These are phyloP conservation scores for Aspergillus sp. DNA, from an alignment of 2,329 filamentous ascomycete species.

Conservation along the genomic window DNA sequence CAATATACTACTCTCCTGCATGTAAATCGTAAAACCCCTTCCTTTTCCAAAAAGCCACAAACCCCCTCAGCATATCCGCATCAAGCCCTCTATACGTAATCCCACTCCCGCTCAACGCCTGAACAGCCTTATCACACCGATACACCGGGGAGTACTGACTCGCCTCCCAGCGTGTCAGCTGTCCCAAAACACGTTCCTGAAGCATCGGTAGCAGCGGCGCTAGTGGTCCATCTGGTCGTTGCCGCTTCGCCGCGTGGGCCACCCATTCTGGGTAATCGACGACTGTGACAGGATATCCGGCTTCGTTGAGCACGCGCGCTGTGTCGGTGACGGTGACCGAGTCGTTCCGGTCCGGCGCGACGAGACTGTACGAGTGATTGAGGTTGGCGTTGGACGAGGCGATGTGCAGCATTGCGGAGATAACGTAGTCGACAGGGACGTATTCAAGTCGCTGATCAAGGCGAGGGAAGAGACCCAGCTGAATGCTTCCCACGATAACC, in stretches of 20 bases:
- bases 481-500: conserved; percentile 75
- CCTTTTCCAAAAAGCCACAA: conserved; percentile 8
- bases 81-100: conserved; percentile 1
- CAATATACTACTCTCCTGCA: not conserved
- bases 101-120: conserved; percentile 1
- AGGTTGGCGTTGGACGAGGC: conserved; percentile 8
- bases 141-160: conserved; percentile 12
- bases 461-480: conserved; percentile 51
- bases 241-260: not conserved
- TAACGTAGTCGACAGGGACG: conserved; percentile 12
- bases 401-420: conserved; percentile 11
- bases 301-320: conserved; percentile 9
- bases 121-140: conserved; percentile 5
- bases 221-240: conserved; percentile 3
- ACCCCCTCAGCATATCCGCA: not conserved
- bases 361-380: conserved; percentile 5
- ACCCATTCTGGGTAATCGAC: conserved; percentile 10
- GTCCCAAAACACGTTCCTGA: conserved; percentile 32
- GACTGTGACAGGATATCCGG: conserved; percentile 5
- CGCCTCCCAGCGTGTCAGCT: conserved; percentile 23
- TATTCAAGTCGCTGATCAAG: conserved; percentile 5
- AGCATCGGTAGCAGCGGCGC: conserved; percentile 40
- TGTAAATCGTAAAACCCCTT: conserved; percentile 6
- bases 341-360: conserved; percentile 5
- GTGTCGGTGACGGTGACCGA: conserved; percentile 8